These are phyloP conservation scores for Phallus indusiatus DNA, from an alignment of 768 basidiomycete genomes.

Conservation along the genomic window DNA sequence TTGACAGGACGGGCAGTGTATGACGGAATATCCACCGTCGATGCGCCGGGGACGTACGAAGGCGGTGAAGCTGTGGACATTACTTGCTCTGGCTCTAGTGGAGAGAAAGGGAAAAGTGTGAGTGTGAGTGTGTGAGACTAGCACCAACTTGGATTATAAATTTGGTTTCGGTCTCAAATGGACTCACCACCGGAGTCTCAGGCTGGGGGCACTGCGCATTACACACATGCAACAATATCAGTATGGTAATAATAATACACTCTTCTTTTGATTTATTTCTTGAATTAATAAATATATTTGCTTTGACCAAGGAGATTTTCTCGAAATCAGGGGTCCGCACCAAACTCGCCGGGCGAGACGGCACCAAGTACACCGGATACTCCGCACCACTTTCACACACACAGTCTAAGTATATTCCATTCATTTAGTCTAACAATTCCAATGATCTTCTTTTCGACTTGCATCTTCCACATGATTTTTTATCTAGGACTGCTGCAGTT, in stretches of 20 bases:
- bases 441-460: too few species aligned
- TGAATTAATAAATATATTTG: too few species aligned
- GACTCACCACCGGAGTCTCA: too few species aligned
- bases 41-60: background rate
- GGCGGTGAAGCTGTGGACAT: constrained; percentile 5
- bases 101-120: background rate
- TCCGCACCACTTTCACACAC: background rate
- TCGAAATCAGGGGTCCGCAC: background rate
- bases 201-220: background rate
- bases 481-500: background rate
- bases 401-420: background rate
- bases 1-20: constrained; percentile 48
- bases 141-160: background rate
- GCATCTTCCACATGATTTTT: background rate
- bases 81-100: too few species aligned
- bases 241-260: too few species aligned
- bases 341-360: background rate
- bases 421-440: too few species aligned
- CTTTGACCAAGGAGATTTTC: background rate
- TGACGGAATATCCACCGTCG: constrained; percentile 24
- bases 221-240: too few species aligned
- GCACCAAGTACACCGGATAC: background rate
- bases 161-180: background rate
- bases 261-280: too few species aligned
- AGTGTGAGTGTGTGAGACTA: background rate